These are phyloP conservation scores for Silene vulgaris DNA, from an alignment of 179 eudicot genomes.

Conservation along the genomic window DNA sequence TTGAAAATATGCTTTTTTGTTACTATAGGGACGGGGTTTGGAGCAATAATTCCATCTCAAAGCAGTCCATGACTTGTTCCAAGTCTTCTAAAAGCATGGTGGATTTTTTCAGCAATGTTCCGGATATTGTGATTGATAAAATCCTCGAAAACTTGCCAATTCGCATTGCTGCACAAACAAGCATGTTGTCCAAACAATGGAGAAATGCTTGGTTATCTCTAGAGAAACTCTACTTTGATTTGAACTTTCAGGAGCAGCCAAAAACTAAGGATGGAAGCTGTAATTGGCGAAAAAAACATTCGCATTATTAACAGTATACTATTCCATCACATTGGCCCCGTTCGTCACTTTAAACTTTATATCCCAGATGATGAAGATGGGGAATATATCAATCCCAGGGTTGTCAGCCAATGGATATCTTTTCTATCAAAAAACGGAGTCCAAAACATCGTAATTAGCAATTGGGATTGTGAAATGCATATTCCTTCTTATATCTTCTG, in stretches of 20 bases:
- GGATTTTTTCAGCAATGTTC: not conserved
- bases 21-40: too few species aligned
- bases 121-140: constrained; percentile 5
- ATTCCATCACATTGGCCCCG: constrained; percentile 10
- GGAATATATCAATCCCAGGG: too few species aligned
- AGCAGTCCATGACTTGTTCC: not conserved
- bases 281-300: not conserved
- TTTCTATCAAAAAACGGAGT: constrained; percentile 8
- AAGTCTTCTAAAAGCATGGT: not conserved
- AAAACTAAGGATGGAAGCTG: not conserved
- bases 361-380: not conserved
- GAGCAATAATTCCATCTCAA: too few species aligned
- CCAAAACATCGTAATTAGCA: not conserved
- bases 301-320: constrained; percentile 13
- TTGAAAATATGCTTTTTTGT: too few species aligned
- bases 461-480: too few species aligned
- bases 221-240: not conserved
- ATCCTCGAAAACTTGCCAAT: constrained; percentile 3
- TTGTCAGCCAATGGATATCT: constrained; percentile 12
- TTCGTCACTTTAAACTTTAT: not conserved
- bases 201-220: constrained; percentile 4
- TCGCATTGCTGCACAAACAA: not conserved
- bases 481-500: constrained; percentile 1
- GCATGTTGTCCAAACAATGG: constrained; percentile 6
- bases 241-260: not conserved